Base-by-base conservation (phyloP, 805 yeast species). In the Yarrowia sp. region DNA sequence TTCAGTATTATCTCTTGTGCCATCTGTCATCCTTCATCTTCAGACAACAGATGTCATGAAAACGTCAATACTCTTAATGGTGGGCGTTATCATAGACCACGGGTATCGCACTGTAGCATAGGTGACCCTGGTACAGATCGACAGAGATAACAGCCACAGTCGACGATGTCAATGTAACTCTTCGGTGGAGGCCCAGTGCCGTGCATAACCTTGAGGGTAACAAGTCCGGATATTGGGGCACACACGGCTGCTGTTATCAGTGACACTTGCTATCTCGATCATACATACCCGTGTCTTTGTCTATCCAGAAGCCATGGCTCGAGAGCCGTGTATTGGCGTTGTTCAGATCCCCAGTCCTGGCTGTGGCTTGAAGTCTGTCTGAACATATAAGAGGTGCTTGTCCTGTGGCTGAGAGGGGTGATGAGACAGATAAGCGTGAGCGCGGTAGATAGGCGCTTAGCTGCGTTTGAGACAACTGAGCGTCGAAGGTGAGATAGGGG, bases 121-220 rank as follows among this genome's bases (percentile, higher is more conserved):
- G 36, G 26, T 5, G 26, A 35, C 52, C 52, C 36, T 9, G 52
- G 4, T 8, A 26, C 36, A 22, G 52, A 48, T 48, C 55, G 55
- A n/a, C 40, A 15, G 12, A n/a, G 40, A 49, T n/a, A 26, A 26
- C 52, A 32, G 40, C 55, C 40, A 15, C 38, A 49, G 22, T 49
- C 55, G 55, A 49, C 42, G 58, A 52, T 52, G 22, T 19, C 58
- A 52, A 32, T 52, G 42, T 8, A 52, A 26, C 42, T 52, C 58
- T 16, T 7, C 32, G 58, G 42, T 50, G 55, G 42, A 52, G 42
- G 42, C 26, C 41, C n/a, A 19, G 58, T 52, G 58, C 58, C 58
- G 58, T 38, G 58, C 58, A 36, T 52, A 52, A 52, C 58, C 58
- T 52, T 52, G 58, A 16, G 40, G 32, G 58, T 52, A 38, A 12